Evolutionary conservation across 805 yeast species (phyloP), one percentile per base, ranked within the genome.

Genomic region (Pachysolen tannophilus): DNA sequence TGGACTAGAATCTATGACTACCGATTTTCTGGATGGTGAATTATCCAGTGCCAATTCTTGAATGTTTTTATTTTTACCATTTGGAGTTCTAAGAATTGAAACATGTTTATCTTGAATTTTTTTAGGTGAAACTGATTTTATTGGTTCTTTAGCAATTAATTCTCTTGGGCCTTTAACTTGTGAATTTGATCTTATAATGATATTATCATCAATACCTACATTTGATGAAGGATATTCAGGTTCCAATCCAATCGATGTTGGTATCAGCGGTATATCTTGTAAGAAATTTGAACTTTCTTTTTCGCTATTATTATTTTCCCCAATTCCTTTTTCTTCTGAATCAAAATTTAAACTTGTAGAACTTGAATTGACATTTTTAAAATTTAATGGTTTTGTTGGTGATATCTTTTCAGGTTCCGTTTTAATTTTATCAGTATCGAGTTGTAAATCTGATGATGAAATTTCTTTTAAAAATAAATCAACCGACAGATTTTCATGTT

Each of bases 1-100:
- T 3, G 69, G 66, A 1, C 63, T 52, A 5, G 44, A 38, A 34
- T 61, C 65, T 27, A 65, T 62, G 17, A 54, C 53, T 6, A 65
- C 69, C 4, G 59, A 53, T 35, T 59, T 63, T 34, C 53, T 58
- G 0, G 65, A 50, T 2, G 61, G 59, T 2, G 59, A 52, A 30
- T 44, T 43, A 20, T 50, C 57, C 20, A 49, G 47, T 8, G 45
- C 32, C 13, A 23, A 7, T 11, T 20, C 20, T 16, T 38, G 10
- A 3, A 46, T 33, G 17, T 34, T 38, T n/a, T n/a, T n/a, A 38
- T 33, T 36, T 20, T 11, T 6, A 32, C 48, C 40, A 3, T 36
- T 30, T 2, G 45, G 41, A 28, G 43, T 42, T 8, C 44, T 40
- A 18, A 45, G 24, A 15, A 28, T 42, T 5, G 39, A 34, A 2